Percentiles rank a stretch among this genome's conserved stretches.
These are phyloP conservation scores for Ambrosia hybrid DNA, from an alignment of 140 eudicot genomes.

Conservation along the genomic window DNA sequence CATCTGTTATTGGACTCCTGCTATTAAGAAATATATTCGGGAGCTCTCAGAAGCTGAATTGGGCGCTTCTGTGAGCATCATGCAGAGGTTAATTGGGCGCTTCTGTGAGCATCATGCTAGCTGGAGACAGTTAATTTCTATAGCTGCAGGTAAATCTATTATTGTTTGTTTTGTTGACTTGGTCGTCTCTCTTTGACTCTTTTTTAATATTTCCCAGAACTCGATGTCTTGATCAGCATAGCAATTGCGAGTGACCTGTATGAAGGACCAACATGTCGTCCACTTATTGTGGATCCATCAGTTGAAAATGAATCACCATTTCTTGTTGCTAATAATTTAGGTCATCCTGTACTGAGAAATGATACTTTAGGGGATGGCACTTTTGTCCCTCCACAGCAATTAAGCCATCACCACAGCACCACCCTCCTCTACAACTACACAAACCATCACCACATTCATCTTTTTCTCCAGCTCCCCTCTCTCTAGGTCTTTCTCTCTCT, in stretches of 20 bases:
- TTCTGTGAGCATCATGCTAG: conserved; percentile 84
- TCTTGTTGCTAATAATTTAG: conserved; percentile 69
- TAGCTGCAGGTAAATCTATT: conserved; percentile 68
- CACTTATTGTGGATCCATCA: conserved; percentile 48
- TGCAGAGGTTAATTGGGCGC: conserved; percentile 76
- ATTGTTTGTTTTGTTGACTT: conserved; percentile 1
- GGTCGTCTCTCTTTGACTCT: conserved; percentile 16
- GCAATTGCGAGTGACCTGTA: conserved; percentile 86
- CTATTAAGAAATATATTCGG: conserved; percentile 50
- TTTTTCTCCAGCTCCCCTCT: no score
- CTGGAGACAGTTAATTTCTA: conserved; percentile 79
- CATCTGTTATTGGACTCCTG: conserved; percentile 92
- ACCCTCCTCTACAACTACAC: no score
- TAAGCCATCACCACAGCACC: no score
- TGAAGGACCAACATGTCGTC: conserved; percentile 94
- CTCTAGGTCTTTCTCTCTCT: no score
- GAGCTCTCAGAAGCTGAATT: conserved; percentile 85
- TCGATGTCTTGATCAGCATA: conserved; percentile 88
- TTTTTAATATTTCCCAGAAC: conserved; percentile 49
- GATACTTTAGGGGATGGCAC: conserved; percentile 78
- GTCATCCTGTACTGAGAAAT: conserved; percentile 84
- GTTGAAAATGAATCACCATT: conserved; percentile 47
- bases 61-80: conserved; percentile 80
- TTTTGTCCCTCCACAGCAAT: no score
- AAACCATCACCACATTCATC: no score